Evolutionary conservation across 306 rosid species (phyloP), one percentile per base, ranked within the genome.

Genomic region (Pyrus communis): DNA sequence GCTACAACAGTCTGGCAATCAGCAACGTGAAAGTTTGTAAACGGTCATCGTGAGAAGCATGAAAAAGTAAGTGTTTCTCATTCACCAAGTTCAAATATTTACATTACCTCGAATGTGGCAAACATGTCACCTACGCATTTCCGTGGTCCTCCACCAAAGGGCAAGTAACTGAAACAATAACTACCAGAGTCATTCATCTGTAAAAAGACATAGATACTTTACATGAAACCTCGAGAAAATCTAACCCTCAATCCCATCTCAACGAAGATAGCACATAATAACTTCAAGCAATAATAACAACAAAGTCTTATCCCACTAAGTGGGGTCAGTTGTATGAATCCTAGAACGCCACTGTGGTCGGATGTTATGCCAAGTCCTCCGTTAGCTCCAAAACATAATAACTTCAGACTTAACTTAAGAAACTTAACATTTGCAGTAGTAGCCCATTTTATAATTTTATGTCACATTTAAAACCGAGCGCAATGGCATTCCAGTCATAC

Each of bases 131-230:
- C 99, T 17, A 95, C 84, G 27, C 97, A 95, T 82, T 95, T 95
- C 52, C 99, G 84, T 0, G 90, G 99, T 69, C 99, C 99, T 64
- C 99, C 99, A 38, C 99, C 99, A 75, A 95, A 95, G 27, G 99
- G 99, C 78, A 95, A 85, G 85, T 92, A 95, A 45, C 99, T 95
- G 83, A 57, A 76, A 84, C 71, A 72, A 79, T 42, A 64, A 75
- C 42, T 25, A 68, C 67, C 69, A 79, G 18, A 19, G 31, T 78
- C 40, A 71, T n/a, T 55, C 21, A 35, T 62, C 61, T 52, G 70
- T 67, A 13, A 19, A 42, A 43, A 23, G 14, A 3, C 42, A 59
- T 0, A 11, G 31, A 27, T 27, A 15, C n/a, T 28, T 28, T 9
- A 66, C 9, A 66, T 8, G 28, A 66, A 66, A 66, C 27, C n/a